Evolutionary conservation across 306 rosid genomes (phyloP).

Genomic region (Cicer arietinum): DNA sequence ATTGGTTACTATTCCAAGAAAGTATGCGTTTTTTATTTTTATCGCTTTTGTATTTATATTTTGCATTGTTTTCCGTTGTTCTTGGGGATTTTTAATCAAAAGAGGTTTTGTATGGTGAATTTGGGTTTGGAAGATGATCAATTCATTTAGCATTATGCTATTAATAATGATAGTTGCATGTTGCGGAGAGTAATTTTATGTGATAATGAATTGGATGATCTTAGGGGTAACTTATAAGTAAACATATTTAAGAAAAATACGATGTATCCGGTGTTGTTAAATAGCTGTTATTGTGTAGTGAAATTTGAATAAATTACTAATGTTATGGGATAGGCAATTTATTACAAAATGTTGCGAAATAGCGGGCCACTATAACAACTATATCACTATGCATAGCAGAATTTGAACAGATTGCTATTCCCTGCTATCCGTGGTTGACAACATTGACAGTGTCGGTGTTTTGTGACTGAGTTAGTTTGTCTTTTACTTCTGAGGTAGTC

Average conservation of each 20-base stretch:
- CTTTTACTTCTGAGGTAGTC: constrained; percentile 33
- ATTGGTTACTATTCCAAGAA: constrained; percentile 78
- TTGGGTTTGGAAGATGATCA: constrained; percentile 3
- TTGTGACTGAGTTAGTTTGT: not conserved
- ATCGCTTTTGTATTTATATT: not conserved
- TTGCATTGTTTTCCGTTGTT: constrained; percentile 11
- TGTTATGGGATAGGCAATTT: no score
- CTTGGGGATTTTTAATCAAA: not conserved
- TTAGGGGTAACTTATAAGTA: not conserved
- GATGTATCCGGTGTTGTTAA: no score
- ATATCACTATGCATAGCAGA: no score
- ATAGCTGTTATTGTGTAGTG: no score
- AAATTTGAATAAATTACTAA: no score
- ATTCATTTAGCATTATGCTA: constrained; percentile 33
- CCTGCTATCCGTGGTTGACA: no score
- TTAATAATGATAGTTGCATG: not conserved
- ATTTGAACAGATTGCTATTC: no score
- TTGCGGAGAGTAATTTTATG: constrained; percentile 1
- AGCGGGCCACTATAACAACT: no score
- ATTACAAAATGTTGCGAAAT: no score
- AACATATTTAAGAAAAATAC: not conserved
- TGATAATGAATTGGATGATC: constrained; percentile 20
- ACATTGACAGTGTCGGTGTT: no score
- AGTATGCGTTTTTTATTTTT: constrained; percentile 51
- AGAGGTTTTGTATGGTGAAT: not conserved